Conservation (phyloP, 2,329 filamentous ascomycete genomes). For the Didymella lethalis region DNA sequence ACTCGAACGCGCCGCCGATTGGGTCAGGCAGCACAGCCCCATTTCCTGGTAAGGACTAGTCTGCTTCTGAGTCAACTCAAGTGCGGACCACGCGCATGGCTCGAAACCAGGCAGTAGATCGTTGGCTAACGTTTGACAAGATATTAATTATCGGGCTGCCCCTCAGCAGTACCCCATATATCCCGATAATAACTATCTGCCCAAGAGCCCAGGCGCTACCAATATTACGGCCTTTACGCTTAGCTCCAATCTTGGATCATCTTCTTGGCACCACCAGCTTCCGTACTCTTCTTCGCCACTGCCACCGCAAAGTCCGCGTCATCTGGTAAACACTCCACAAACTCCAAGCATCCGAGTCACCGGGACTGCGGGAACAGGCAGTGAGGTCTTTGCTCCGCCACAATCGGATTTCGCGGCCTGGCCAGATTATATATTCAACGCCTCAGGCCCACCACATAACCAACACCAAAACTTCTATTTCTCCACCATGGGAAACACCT, state of each 20-base stretch:
- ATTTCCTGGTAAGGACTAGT: constrained; percentile 34
- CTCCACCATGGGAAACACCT: constrained; percentile 37
- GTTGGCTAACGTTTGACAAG: constrained; percentile 30
- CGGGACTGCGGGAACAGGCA: constrained; percentile 33
- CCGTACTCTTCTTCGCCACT: constrained; percentile 42
- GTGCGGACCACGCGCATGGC: constrained; percentile 26
- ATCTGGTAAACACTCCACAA: constrained; percentile 41
- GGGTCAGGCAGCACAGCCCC: constrained; percentile 26
- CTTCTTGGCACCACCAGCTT: constrained; percentile 38
- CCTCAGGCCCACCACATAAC: constrained; percentile 44
- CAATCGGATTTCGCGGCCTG: constrained; percentile 40
- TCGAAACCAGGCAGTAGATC: constrained; percentile 37
- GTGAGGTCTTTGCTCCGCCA: constrained; percentile 44
- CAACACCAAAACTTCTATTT: constrained; percentile 32
- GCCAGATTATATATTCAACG: constrained; percentile 39
- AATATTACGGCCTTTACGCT: constrained; percentile 42
- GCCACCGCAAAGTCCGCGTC: constrained; percentile 45
- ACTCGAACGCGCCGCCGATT: constrained; percentile 24
- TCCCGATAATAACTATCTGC: constrained; percentile 37
- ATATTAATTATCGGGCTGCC: constrained; percentile 43
- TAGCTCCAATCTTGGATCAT: constrained; percentile 33
- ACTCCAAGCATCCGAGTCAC: constrained; percentile 45
- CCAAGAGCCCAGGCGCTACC: constrained; percentile 41
- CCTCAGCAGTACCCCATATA: constrained; percentile 33
- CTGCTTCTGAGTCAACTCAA: constrained; percentile 33